phyloP scores from a whole-genome alignment of 495 filamentous ascomycete genomes.

The Hyaloscypha variabilis region DNA sequence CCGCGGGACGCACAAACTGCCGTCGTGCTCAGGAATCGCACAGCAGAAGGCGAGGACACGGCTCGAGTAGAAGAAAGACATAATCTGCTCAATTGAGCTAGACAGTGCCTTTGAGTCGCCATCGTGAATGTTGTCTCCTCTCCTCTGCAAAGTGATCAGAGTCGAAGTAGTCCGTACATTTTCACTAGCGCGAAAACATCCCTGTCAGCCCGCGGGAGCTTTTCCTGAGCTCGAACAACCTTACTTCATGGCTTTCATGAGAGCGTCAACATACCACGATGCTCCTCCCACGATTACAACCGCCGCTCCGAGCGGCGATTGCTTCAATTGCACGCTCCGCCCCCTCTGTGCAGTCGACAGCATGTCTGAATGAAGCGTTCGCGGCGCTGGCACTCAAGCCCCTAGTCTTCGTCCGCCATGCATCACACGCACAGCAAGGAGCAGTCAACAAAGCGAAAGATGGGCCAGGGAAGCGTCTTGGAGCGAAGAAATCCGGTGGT shows the following conservation, averaged over 20 bases:
- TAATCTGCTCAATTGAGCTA: constrained; percentile 34
- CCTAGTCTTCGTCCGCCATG: constrained; percentile 61
- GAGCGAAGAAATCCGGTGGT: constrained; percentile 90
- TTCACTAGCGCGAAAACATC: constrained; percentile 8
- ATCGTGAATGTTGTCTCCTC: constrained; percentile 22
- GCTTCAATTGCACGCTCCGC: constrained; percentile 37
- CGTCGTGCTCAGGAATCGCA: constrained; percentile 17
- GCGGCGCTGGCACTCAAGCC: constrained; percentile 44
- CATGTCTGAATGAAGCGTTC: constrained; percentile 38
- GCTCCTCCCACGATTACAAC: constrained; percentile 55
- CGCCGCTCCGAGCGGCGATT: constrained; percentile 50
- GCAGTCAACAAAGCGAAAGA: constrained; percentile 83
- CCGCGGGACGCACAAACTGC: neutral
- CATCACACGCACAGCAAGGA: constrained; percentile 85
- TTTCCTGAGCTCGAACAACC: constrained; percentile 8
- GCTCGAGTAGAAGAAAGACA: constrained; percentile 16
- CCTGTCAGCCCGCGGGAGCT: constrained; percentile 4
- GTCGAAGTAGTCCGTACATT: neutral
- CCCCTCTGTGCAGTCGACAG: constrained; percentile 22
- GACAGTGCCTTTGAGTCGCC: constrained; percentile 27
- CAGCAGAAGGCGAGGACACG: neutral
- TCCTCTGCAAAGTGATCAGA: neutral
- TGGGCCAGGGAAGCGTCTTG: constrained; percentile 89
- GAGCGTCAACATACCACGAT: constrained; percentile 33
- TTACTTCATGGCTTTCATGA: neutral